Base-by-base conservation (phyloP, 768 basidiomycete genomes). In the Daedaleopsis sinensis region DNA sequence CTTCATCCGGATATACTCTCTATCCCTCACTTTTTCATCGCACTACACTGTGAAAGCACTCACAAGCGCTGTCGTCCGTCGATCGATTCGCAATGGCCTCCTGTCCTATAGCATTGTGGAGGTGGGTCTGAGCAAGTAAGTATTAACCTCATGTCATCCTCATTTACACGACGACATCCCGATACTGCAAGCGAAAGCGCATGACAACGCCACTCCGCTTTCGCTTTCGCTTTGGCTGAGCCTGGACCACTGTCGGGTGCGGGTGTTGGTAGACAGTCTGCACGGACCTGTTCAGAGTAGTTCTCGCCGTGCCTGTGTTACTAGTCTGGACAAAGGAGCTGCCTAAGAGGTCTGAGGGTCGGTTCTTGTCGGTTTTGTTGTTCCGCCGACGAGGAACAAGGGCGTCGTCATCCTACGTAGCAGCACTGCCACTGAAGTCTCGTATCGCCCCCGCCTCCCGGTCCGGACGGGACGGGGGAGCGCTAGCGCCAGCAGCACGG, bases 391-490 rank as follows among this genome's bases (percentile, higher is more conserved):
- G 23, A 49, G 11, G 47, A 24, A 49, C 47, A 49, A 49, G 47
- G 44, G 21, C 19, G 23, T 21, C 47, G 47, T 15, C 19, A 18
- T 42, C 39, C 11, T 42, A 49, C 47, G 47, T 49, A 24, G 19
- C 47, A 49, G 47, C 47, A 49, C 47, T 24, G 47, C 47, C 47
- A 49, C 47, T 27, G 47, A 23, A 49, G 47, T 49, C 23, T 27
- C 24, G 47, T 49, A 49, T 49, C n/a, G 47, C 19, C n/a, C 47
- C 47, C 9, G 19, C 47, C 21, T 15, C 39, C 3, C 39, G 39
- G 39, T 18, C 39, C 39, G 39, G 39, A 5, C 39, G 39, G 39
- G 39, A 18, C 39, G 39, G 39, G 2, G 3, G 39, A 42, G 39
- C 39, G 39, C 39, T 42, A 13, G 3, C 11, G 39, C 39, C 11